Evolutionary conservation across 2,329 filamentous ascomycete genomes (phyloP), one percentile per base, ranked within the genome.

Genomic region (Bimuria novae-zelandiae): DNA sequence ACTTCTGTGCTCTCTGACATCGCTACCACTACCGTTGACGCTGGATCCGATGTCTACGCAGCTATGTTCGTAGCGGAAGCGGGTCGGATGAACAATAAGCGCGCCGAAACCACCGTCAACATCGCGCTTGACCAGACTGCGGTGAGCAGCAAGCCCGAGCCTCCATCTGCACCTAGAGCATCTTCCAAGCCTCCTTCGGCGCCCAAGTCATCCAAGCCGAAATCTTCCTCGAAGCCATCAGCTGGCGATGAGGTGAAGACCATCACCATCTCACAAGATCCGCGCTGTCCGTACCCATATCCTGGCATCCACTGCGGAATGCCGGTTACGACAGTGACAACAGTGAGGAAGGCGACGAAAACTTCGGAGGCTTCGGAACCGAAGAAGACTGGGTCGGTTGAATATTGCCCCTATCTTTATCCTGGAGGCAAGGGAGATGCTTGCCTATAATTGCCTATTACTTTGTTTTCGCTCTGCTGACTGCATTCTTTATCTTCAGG

Each of bases 261-360:
- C 7, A 54, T 48, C 4, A 41, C 63, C 2, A 12, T 60, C 0
- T 49, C 55, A 1, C 30, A 57, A 2, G 63, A 64, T 29, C 19
- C 55, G 6, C 60, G 61, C 16, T 71, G 68, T 52, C 67, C 65
- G n/a, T 71, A 69, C 40, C 68, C 68, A 2, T 66, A 70, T 21
- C 68, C 68, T 0, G 53, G 53, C 0, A 51, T 65, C 7, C 47
- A 64, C 17, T 70, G 67, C 23, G 60, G 58, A 0, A 32, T 46
- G 29, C 19, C 49, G 4, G 52, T 41, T 35, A 67, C 61, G n/a
- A 65, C 56, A 29, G 37, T 60, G 12, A 48, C 53, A 10, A 59
- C 55, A 2, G 51, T 55, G 11, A 51, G 41, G 37, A 41, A 27
- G 39, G 33, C 49, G 16, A 33, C 32, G 19, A 22, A 17, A 35